phyloP scores from a whole-genome alignment of 768 basidiomycete genomes.

The Russula sp. region DNA sequence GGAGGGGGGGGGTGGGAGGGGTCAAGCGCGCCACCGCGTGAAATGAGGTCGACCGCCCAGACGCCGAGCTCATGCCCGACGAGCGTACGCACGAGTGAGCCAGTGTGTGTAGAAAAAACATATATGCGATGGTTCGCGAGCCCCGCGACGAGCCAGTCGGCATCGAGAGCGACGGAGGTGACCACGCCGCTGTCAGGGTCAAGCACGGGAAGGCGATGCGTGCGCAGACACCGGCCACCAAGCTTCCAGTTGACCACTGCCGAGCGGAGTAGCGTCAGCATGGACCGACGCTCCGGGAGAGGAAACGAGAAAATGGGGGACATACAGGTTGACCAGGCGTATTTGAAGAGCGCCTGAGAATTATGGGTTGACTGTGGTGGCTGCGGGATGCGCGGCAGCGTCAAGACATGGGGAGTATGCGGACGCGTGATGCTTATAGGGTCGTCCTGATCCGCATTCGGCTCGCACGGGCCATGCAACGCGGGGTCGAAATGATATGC shows the following conservation, averaged over 20 bases:
- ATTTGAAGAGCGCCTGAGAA: constrained; percentile 18
- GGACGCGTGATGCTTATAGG: background rate
- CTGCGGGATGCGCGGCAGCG: constrained; percentile 7
- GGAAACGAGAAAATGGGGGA: background rate
- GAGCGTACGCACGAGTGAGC: constrained; percentile 69
- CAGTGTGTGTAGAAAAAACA: constrained; percentile 75
- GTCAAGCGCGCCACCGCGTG: constrained; percentile 45
- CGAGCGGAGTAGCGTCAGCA: background rate
- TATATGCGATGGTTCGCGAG: constrained; percentile 83
- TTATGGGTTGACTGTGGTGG: background rate
- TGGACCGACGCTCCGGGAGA: background rate
- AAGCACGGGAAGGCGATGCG: constrained; percentile 25
- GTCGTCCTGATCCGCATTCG: constrained; percentile 9
- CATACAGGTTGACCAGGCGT: constrained; percentile 22
- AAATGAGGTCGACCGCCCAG: constrained; percentile 83
- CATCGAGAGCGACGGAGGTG: constrained; percentile 81
- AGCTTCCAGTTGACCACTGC: constrained; percentile 26
- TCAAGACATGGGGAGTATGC: background rate
- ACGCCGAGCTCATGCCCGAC: constrained; percentile 86
- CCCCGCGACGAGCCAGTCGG: constrained; percentile 80
- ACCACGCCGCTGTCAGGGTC: constrained; percentile 59
- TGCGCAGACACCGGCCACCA: constrained; percentile 21
- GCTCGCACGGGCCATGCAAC: constrained; percentile 14
- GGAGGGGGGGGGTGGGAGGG: constrained; percentile 11
- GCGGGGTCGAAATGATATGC: constrained; percentile 11